A percentile compares a stretch with the other conserved stretches of the same genome.
phyloP scores from a whole-genome alignment of 1,284 basidiomycete species.

The Ceratobasidium sp. region DNA sequence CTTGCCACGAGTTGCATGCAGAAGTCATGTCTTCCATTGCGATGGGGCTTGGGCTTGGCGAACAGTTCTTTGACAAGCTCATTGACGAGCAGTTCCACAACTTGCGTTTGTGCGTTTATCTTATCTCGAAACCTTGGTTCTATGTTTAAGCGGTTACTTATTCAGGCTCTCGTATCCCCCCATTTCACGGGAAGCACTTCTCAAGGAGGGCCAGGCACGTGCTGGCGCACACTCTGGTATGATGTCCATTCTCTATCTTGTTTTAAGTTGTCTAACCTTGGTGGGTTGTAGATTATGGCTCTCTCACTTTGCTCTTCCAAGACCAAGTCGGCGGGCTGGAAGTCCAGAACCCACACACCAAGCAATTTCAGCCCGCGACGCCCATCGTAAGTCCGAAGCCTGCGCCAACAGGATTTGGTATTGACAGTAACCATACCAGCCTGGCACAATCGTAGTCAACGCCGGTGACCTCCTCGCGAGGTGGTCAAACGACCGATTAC shows the following conservation, averaged over 20 bases:
- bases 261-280: conserved; percentile 29
- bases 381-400: conserved; percentile 71
- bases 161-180: conserved; percentile 77
- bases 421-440: conserved; percentile 58
- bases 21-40: conserved; percentile 85
- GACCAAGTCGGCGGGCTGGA: conserved; percentile 88
- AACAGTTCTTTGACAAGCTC: conserved; percentile 79
- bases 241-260: background rate
- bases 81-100: conserved; percentile 83
- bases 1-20: conserved; percentile 80
- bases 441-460: conserved; percentile 85
- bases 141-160: conserved; percentile 12
- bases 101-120: conserved; percentile 59
- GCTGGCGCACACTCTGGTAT: conserved; percentile 80
- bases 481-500: conserved; percentile 85
- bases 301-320: conserved; percentile 87
- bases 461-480: conserved; percentile 83
- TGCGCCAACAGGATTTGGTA: background rate
- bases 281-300: conserved; percentile 74
- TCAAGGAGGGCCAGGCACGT: conserved; percentile 76
- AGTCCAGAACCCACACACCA: conserved; percentile 82
- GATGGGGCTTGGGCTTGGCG: conserved; percentile 77
- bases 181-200: conserved; percentile 70
- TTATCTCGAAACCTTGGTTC: conserved; percentile 37
- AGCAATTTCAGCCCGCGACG: conserved; percentile 75